Evolutionary conservation across 2,329 filamentous ascomycete genomes (phyloP), one percentile per base, ranked within the genome.

Genomic region (Chalara sp.): DNA sequence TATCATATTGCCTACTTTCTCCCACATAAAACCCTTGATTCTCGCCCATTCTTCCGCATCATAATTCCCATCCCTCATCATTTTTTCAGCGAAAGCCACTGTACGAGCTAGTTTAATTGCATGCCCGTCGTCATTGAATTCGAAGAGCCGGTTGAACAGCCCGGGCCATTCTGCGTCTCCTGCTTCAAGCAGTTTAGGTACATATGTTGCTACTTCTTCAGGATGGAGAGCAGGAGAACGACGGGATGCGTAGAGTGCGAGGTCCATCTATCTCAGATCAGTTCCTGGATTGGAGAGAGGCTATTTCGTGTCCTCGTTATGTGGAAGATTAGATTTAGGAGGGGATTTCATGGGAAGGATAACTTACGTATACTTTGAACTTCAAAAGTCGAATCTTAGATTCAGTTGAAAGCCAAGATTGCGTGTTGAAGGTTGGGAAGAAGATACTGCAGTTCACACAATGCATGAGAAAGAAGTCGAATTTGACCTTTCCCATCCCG

Each of bases 381-480:
- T 93, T 86, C 6, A 96, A 72, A 0, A 96, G 70, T 5, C 87
- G 81, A 10, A 75, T 72, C 63, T 91, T 92, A 45, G 73, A 72
- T 6, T 73, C 71, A 0, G 69, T 63, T 0, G 80, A 73, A 42
- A 90, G 73, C 78, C 79, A 93, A 37, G 73, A 57, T 56, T 76
- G 76, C 8, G 70, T 69, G 61, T 83, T 76, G 64, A 96, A 76
- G 6, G 74, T 72, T 57, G 88, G 76, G 71, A 92, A 93, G 57
- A 95, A 81, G n/a, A 84, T 84, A 8, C 74, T 63, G 0, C 73
- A 73, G 63, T 86, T 96, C 58, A 92, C 71, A 61, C 83, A 80
- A 67, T 96, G 91, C 61, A 91, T 90, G 63, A 73, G 74, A 72
- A 84, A 93, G 66, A 96, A 96, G 65, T 96, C 91, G 64, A 89